phyloP scores from a whole-genome alignment of 306 rosid genomes.

The Pyrus bretschneideri region DNA sequence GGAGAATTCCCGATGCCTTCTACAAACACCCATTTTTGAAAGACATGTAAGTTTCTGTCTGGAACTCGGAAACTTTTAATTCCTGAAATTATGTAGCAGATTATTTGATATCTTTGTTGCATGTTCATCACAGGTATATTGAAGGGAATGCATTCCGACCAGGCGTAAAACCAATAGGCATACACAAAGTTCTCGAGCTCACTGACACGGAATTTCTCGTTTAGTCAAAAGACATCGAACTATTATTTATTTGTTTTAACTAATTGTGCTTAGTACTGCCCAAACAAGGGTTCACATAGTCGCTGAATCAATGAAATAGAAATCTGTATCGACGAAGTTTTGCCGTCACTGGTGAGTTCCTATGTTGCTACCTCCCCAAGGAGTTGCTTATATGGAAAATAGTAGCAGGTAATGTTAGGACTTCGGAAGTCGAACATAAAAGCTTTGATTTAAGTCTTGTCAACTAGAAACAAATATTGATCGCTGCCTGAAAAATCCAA shows the following conservation, averaged over 20 bases:
- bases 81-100: conserved; percentile 1
- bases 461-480: too few species aligned
- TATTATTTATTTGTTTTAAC: conserved; percentile 14
- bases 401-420: background rate
- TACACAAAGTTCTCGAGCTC: conserved; percentile 89
- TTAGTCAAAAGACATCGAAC: conserved; percentile 28
- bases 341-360: background rate
- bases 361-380: background rate
- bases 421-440: background rate
- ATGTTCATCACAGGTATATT: conserved; percentile 49
- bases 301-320: conserved; percentile 33
- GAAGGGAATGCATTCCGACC: conserved; percentile 85
- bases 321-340: background rate
- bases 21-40: conserved; percentile 90
- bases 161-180: conserved; percentile 78
- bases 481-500: conserved; percentile 9
- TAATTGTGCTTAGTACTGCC: conserved; percentile 21
- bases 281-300: conserved; percentile 21
- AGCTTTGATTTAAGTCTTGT: background rate
- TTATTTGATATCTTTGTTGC: background rate
- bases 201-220: conserved; percentile 83
- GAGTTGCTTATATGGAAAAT: background rate
- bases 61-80: background rate
- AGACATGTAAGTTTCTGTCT: conserved; percentile 72
- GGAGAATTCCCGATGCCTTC: conserved; percentile 85